Evolutionary conservation across 768 basidiomycete genomes (phyloP), one percentile per base, ranked within the genome.

Genomic region (Podaxis sp.): DNA sequence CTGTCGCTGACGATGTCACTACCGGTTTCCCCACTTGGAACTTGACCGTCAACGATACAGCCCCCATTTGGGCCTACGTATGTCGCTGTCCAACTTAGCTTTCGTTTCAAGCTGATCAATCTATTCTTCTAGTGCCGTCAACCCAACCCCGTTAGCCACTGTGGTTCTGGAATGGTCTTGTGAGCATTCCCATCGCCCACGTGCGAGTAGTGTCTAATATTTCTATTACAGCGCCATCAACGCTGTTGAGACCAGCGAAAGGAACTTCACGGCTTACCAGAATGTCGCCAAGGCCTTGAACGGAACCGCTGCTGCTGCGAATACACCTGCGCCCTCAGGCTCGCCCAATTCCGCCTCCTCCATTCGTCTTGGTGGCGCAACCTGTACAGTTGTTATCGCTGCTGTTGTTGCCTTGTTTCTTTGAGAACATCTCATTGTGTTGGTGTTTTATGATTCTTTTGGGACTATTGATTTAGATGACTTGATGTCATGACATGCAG

Each of bases 191-290:
- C 60, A 41, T 8, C 2, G 12, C 12, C 15, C 46, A 27, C 25
- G 1, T 36, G 3, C 25, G 2, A 57, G 27, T 24, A 17, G 27
- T 37, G 13, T 29, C 22, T 46, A 58, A 27, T 47, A 33, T 43
- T 33, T 55, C 49, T 55, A 49, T 53, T 40, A 12, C 56, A 80
- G 79, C 69, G 82, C 86, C 61, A 76, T 88, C 69, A 89, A 89
- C 77, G 72, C 83, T 51, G 81, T 80, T 59, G 80, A 86, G 62
- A 68, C 63, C 61, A 80, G 80, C 4, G 65, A 72, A 11, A 80
- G 80, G 66, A 84, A 78, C 74, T 86, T 85, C 72, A 67, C 74
- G 46, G 85, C 85, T 2, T 88, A 85, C 81, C 76, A 84, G 73
- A 71, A 73, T 47, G 77, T 86, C 52, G 86, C 87, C 19, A 75